These are phyloP conservation scores for Candida verbasci DNA, from an alignment of 805 yeast species.

Conservation along the genomic window DNA sequence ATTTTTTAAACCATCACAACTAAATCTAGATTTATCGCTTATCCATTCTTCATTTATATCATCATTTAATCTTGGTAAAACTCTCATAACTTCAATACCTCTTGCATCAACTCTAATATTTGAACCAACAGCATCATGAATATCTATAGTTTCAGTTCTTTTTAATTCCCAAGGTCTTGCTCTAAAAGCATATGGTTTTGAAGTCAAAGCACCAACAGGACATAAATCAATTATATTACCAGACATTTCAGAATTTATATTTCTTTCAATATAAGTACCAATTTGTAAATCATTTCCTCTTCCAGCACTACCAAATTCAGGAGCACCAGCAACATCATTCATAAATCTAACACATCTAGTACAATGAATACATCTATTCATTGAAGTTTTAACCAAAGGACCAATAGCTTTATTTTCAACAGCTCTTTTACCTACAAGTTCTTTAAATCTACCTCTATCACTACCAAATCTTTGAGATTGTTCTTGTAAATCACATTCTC, in stretches of 20 bases:
- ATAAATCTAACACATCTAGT: constrained; percentile 86
- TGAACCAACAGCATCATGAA: constrained; percentile 78
- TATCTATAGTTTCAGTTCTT: constrained; percentile 83
- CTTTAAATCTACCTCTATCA: constrained; percentile 82
- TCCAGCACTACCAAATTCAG: constrained; percentile 84
- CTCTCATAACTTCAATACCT: constrained; percentile 84
- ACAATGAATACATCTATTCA: constrained; percentile 92
- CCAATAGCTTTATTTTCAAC: constrained; percentile 89
- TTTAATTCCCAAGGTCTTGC: constrained; percentile 94
- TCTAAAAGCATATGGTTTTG: constrained; percentile 87
- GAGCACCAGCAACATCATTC: constrained; percentile 90
- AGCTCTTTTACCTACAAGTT: constrained; percentile 81
- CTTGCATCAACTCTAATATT: constrained; percentile 81
- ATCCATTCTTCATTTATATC: constrained; percentile 91
- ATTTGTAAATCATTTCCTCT: constrained; percentile 92
- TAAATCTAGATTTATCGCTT: constrained; percentile 81
- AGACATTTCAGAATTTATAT: constrained; percentile 77
- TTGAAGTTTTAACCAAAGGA: constrained; percentile 81
- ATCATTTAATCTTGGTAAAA: constrained; percentile 79
- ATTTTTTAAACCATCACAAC: constrained; percentile 80
- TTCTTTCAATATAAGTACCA: constrained; percentile 83
- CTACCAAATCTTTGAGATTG: constrained; percentile 79
- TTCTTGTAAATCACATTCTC: constrained; percentile 90
- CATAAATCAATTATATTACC: constrained; percentile 86
- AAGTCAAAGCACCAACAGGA: constrained; percentile 89